phyloP scores from a whole-genome alignment of 257 asterid genomes.

The Solanum appendiculatum region DNA sequence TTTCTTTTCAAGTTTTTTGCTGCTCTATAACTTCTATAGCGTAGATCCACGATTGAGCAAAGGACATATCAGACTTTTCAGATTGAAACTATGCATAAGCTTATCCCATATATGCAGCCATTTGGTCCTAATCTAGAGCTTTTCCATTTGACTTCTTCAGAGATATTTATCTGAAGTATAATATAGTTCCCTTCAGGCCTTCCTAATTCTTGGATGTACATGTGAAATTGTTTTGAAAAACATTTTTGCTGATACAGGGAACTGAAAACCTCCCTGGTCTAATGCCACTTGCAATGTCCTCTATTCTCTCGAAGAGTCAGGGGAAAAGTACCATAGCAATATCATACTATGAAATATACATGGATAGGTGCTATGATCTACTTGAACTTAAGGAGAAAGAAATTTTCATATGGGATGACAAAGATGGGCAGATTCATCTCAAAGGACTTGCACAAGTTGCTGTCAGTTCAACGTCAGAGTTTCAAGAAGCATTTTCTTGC shows the following conservation, averaged over 20 bases:
- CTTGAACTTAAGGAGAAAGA: constrained; percentile 65
- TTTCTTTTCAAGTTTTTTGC: neutral
- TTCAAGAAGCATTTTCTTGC: constrained; percentile 46
- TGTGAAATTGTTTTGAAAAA: neutral
- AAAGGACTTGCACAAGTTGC: constrained; percentile 62
- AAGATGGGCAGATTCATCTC: constrained; percentile 66
- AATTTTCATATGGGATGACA: constrained; percentile 50
- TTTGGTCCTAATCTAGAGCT: neutral
- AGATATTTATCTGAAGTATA: neutral
- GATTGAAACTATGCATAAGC: neutral
- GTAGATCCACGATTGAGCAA: neutral
- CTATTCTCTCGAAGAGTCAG: constrained; percentile 37
- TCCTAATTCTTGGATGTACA: neutral
- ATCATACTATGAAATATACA: constrained; percentile 82
- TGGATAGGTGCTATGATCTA: constrained; percentile 79
- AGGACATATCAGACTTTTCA: neutral
- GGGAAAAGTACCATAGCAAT: constrained; percentile 28
- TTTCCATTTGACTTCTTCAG: neutral
- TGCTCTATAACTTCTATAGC: neutral
- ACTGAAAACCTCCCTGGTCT: constrained; percentile 64
- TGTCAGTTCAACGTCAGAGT: constrained; percentile 40
- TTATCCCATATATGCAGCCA: neutral
- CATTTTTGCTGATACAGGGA: constrained; percentile 47
- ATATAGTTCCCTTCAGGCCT: neutral
- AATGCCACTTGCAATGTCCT: constrained; percentile 57